Conservation (phyloP, 352 stramenopile species). For the Phytophthora brassicae region DNA sequence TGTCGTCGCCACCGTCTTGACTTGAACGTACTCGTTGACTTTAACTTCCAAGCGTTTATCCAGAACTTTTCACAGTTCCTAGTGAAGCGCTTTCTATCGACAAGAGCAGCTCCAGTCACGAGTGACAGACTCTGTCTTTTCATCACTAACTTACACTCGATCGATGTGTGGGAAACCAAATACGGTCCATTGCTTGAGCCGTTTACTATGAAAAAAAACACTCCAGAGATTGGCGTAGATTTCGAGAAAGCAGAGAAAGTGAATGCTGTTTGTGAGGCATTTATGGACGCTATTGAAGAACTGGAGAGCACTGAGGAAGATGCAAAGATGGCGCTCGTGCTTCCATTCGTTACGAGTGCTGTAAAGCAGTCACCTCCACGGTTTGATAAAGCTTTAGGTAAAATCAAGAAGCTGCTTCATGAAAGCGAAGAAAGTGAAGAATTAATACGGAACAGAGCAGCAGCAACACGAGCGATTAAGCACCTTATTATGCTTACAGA, state of each 20-base stretch:
- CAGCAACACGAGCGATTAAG: constrained; percentile 62
- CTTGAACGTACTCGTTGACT: constrained; percentile 78
- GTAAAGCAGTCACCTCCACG: constrained; percentile 69
- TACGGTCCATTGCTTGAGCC: constrained; percentile 44
- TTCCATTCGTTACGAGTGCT: constrained; percentile 63
- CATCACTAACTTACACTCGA: constrained; percentile 67
- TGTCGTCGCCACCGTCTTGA: constrained; percentile 79
- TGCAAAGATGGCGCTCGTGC: constrained; percentile 40
- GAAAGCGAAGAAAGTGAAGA: background rate
- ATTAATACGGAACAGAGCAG: constrained; percentile 1
- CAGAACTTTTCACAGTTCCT: constrained; percentile 30
- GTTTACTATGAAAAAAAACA: constrained; percentile 25
- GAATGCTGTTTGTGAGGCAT: constrained; percentile 55
- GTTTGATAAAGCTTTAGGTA: constrained; percentile 42
- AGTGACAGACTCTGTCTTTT: constrained; percentile 77
- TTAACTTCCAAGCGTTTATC: constrained; percentile 48
- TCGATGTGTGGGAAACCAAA: constrained; percentile 75
- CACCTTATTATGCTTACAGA: constrained; percentile 72
- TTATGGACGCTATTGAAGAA: constrained; percentile 41
- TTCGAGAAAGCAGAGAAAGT: constrained; percentile 35
- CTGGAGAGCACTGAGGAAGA: constrained; percentile 21
- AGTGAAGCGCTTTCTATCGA: constrained; percentile 34
- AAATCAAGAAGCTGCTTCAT: constrained; percentile 41
- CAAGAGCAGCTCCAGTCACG: constrained; percentile 34
- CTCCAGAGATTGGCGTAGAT: background rate